A percentile compares a stretch with the other conserved stretches of the same genome.
These are phyloP conservation scores for Astrothelium subdiscretum DNA, from an alignment of 495 filamentous ascomycete species.

Conservation along the genomic window DNA sequence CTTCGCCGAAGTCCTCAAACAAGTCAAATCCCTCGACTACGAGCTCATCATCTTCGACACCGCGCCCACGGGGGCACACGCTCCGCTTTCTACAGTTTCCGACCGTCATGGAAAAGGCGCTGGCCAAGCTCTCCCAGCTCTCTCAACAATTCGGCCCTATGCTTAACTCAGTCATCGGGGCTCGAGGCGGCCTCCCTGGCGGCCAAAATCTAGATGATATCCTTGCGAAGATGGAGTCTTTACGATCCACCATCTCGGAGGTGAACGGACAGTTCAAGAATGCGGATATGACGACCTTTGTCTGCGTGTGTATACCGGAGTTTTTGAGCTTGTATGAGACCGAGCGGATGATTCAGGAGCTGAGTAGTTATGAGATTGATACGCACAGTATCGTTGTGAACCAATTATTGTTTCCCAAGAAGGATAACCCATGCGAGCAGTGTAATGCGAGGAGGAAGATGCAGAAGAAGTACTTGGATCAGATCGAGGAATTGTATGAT, in stretches of 20 bases:
- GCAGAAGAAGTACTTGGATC: constrained; percentile 99
- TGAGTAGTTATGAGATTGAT: constrained; percentile 87
- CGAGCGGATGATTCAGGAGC: constrained; percentile 98
- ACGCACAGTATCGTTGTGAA: constrained; percentile 97
- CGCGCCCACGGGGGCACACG: constrained; percentile 95
- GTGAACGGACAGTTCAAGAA: constrained; percentile 98
- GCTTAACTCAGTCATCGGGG: constrained; percentile 82
- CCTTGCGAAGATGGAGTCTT: constrained; percentile 83
- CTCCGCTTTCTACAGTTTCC: constrained; percentile 98
- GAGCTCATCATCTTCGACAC: constrained; percentile 99
- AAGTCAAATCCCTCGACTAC: constrained; percentile 98
- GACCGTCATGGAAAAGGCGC: constrained; percentile 93
- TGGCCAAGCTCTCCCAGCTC: constrained; percentile 90
- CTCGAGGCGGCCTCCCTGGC: constrained; percentile 72
- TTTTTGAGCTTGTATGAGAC: constrained; percentile 97
- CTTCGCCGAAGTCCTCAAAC: constrained; percentile 96
- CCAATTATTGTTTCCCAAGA: constrained; percentile 87
- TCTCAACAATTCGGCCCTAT: constrained; percentile 91
- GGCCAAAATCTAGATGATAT: constrained; percentile 85
- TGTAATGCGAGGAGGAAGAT: constrained; percentile 92
- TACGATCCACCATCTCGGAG: constrained; percentile 85
- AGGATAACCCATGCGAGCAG: constrained; percentile 80
- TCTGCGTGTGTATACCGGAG: constrained; percentile 97
- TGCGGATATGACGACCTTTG: constrained; percentile 88
- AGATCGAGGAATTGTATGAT: constrained; percentile 97